Percentiles rank a stretch among this genome's conserved stretches.
These are phyloP conservation scores for Nemania serpens DNA, from an alignment of 2,329 filamentous ascomycete species.

Conservation along the genomic window DNA sequence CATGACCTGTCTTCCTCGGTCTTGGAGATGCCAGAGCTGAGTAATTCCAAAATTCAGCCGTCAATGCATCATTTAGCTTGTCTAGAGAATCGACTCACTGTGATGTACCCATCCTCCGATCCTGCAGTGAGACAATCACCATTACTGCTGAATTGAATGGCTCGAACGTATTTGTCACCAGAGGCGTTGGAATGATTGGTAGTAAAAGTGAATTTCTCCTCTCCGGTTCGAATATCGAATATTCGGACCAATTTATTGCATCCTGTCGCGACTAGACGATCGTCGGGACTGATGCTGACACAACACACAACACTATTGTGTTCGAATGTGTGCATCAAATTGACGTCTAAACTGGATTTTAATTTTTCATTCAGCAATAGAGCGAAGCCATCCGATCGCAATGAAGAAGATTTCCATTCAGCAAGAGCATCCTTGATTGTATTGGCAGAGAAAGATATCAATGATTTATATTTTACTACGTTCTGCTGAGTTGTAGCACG, in stretches of 20 bases:
- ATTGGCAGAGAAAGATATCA: background rate
- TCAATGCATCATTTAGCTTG: background rate
- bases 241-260: background rate
- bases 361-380: constrained; percentile 5
- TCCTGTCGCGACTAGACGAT: constrained; percentile 1
- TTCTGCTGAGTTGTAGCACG: background rate
- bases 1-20: background rate
- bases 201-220: background rate
- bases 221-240: constrained; percentile 2
- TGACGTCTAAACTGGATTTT: constrained; percentile 5
- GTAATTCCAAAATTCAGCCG: background rate
- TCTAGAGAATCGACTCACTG: background rate
- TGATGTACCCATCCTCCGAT: background rate
- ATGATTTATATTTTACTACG: constrained; percentile 2
- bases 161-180: background rate
- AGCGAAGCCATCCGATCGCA: background rate
- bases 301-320: background rate
- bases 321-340: background rate
- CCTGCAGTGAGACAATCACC: background rate
- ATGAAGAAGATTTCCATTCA: background rate
- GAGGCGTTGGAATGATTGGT: background rate
- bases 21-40: constrained; percentile 2
- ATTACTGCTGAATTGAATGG: background rate
- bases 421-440: background rate
- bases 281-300: constrained; percentile 4